Evolutionary conservation across 441 rosid species (phyloP).

Genomic region (Gossypium schwendimanii): DNA sequence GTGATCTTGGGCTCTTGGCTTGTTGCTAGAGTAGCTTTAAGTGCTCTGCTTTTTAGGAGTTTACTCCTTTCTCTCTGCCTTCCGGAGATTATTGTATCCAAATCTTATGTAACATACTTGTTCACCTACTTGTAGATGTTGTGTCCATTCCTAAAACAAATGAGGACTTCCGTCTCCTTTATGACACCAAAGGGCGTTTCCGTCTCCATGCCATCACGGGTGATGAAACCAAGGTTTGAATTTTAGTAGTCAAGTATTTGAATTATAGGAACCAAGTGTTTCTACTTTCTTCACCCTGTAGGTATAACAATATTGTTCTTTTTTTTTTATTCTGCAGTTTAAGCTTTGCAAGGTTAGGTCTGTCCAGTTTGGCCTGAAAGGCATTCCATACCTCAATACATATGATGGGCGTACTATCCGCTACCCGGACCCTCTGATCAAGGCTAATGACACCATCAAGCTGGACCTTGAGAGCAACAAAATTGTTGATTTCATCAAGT

Average conservation of each 20-base stretch:
- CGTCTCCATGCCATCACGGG: conserved; percentile 63
- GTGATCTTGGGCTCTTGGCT: neutral
- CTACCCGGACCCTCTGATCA: conserved; percentile 69
- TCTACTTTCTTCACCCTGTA: neutral
- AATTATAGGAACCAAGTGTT: neutral
- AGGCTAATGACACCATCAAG: conserved; percentile 72
- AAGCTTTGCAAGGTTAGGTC: conserved; percentile 70
- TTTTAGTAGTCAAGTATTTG: neutral
- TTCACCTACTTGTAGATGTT: conserved; percentile 35
- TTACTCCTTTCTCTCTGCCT: neutral
- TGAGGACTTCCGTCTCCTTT: conserved; percentile 64
- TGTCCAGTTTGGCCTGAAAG: conserved; percentile 57
- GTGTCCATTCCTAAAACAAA: conserved; percentile 70
- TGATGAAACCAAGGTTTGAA: conserved; percentile 62
- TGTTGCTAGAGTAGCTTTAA: neutral
- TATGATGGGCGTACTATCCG: conserved; percentile 76
- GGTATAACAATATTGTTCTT: neutral
- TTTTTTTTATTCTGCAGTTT: conserved; percentile 30
- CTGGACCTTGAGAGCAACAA: conserved; percentile 62
- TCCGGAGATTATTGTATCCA: neutral
- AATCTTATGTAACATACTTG: neutral
- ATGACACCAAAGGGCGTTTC: conserved; percentile 79
- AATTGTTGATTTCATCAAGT: conserved; percentile 64
- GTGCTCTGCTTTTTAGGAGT: neutral
- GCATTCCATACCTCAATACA: conserved; percentile 65